Conservation (phyloP, 352 stramenopile genomes). For the Phytophthora crassamura region DNA sequence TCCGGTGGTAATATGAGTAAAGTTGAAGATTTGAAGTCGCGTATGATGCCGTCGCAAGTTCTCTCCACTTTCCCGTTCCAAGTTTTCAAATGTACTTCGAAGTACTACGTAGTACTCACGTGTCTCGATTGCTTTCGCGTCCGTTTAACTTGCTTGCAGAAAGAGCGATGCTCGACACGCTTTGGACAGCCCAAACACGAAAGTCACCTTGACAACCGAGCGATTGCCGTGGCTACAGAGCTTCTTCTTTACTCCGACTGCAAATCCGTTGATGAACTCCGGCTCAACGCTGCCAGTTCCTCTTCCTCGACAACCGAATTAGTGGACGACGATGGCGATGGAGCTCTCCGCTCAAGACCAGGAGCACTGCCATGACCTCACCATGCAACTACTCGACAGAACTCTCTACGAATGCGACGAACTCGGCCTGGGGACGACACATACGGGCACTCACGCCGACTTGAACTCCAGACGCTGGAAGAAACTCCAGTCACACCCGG, state of each 20-base stretch:
- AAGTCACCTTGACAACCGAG: constrained; percentile 3
- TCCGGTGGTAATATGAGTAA: no score
- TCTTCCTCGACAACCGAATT: constrained; percentile 11
- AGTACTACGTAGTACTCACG: neutral
- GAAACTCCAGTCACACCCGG: constrained; percentile 31
- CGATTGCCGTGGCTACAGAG: constrained; percentile 1
- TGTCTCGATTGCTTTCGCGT: neutral
- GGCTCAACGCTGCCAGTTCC: neutral
- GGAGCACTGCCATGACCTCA: constrained; percentile 29
- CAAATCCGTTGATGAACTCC: constrained; percentile 11
- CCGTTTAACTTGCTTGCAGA: no score
- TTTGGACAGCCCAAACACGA: no score
- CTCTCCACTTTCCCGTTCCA: no score
- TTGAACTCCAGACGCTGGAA: constrained; percentile 26
- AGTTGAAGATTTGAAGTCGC: no score
- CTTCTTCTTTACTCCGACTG: constrained; percentile 10
- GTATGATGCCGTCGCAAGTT: no score
- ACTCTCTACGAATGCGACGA: constrained; percentile 36
- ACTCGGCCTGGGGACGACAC: constrained; percentile 21
- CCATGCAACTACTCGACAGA: constrained; percentile 34
- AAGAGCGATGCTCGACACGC: no score
- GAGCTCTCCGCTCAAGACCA: constrained; percentile 27
- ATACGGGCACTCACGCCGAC: constrained; percentile 18
- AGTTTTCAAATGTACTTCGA: neutral
- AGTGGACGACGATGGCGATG: constrained; percentile 15